Conservation (phyloP, 176 grass and related monocot genomes). For the Oropetium thomaeum region DNA sequence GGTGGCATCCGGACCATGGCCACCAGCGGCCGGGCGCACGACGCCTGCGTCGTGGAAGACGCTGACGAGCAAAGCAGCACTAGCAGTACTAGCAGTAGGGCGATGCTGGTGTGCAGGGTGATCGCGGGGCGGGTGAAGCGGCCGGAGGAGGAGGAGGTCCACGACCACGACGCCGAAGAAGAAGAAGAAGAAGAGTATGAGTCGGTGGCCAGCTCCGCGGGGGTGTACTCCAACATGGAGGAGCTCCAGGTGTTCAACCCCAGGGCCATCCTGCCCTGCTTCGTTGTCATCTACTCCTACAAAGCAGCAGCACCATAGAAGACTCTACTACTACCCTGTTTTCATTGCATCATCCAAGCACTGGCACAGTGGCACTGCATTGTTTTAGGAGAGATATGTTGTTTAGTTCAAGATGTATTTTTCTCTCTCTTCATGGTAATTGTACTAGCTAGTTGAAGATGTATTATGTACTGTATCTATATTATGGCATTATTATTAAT, state of each 20-base stretch:
- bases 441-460: no score
- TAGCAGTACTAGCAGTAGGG: slow-evolving; percentile 6
- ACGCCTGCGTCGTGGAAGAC: neutral
- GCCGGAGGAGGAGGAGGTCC: neutral
- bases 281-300: slow-evolving; percentile 96
- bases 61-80: neutral
- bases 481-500: no score
- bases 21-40: slow-evolving; percentile 75
- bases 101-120: slow-evolving; percentile 94
- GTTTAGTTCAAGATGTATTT: no score
- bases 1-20: slow-evolving; percentile 69
- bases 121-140: slow-evolving; percentile 65
- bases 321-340: no score
- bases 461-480: no score
- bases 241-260: slow-evolving; percentile 84
- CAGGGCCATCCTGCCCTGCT: slow-evolving; percentile 86
- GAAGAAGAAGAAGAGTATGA: slow-evolving; percentile 51
- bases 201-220: slow-evolving; percentile 50
- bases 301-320: slow-evolving; percentile 31
- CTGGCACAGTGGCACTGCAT: no score
- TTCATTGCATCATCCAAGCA: no score
- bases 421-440: no score
- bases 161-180: neutral
- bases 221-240: slow-evolving; percentile 62
- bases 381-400: no score